Evolutionary conservation across 2,329 filamentous ascomycete genomes (phyloP).

Genomic region (Pseudocercospora eumusae): DNA sequence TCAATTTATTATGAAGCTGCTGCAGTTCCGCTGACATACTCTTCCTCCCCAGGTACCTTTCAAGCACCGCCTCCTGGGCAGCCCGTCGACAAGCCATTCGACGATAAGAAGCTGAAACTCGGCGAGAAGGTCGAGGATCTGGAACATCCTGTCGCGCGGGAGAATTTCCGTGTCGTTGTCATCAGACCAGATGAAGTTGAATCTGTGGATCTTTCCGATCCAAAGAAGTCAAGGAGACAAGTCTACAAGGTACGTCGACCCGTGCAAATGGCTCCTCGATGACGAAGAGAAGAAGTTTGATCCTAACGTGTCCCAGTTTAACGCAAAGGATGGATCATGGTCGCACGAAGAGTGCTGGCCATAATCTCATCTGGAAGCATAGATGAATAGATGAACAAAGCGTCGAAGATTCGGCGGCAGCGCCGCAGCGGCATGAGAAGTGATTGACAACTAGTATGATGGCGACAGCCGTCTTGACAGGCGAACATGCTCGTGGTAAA

Average conservation of each 20-base stretch:
- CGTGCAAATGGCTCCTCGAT: not conserved
- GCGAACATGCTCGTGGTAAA: not conserved
- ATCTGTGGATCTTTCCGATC: constrained; percentile 68
- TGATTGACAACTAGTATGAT: constrained; percentile 10
- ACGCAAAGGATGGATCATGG: constrained; percentile 60
- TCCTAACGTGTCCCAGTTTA: constrained; percentile 42
- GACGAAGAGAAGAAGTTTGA: not conserved
- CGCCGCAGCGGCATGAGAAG: not conserved
- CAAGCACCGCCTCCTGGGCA: constrained; percentile 56
- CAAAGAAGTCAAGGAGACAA: constrained; percentile 64
- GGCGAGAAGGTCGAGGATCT: constrained; percentile 70
- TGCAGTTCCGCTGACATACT: constrained; percentile 3
- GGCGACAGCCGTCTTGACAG: not conserved
- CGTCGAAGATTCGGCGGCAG: not conserved
- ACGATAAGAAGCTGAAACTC: constrained; percentile 48
- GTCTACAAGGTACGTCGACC: constrained; percentile 56
- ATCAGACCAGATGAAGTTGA: constrained; percentile 82
- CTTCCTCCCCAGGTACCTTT: constrained; percentile 59
- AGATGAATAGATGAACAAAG: constrained; percentile 1
- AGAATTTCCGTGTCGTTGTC: constrained; percentile 82
- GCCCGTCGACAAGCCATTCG: constrained; percentile 48
- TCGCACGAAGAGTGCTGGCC: constrained; percentile 69
- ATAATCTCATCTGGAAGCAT: too few species aligned
- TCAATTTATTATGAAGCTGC: not conserved
- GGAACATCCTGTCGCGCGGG: constrained; percentile 68